phyloP scores from a whole-genome alignment of 371 early-diverging fungal genomes.

The Mucor lusitanicus region DNA sequence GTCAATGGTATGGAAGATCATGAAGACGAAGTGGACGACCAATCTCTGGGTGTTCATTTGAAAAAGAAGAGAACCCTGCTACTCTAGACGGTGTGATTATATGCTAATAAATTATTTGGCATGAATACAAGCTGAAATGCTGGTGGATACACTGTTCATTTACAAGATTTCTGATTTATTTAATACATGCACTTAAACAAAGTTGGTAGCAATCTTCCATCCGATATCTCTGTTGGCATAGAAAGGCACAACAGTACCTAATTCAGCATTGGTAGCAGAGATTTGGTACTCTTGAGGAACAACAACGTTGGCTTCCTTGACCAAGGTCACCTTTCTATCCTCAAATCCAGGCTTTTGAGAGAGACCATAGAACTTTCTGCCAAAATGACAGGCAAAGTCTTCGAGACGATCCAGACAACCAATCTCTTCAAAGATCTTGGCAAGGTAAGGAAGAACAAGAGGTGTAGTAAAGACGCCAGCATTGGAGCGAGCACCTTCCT shows the following conservation, averaged over 20 bases:
- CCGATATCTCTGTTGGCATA: conserved; percentile 74
- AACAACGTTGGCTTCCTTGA: conserved; percentile 45
- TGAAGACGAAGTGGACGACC: conserved; percentile 41
- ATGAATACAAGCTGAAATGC: background rate
- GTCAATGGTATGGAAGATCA: conserved; percentile 33
- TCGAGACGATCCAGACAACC: conserved; percentile 79
- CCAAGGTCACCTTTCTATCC: conserved; percentile 56
- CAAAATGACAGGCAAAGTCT: conserved; percentile 84
- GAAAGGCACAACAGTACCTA: conserved; percentile 86
- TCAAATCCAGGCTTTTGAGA: conserved; percentile 55
- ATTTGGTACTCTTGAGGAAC: conserved; percentile 62
- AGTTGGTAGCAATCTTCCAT: conserved; percentile 66
- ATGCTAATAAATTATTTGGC: conserved; percentile 11
- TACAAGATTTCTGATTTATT: conserved; percentile 1
- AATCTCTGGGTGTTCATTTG: conserved; percentile 41
- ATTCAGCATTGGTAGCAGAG: conserved; percentile 50
- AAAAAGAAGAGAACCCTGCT: conserved; percentile 46
- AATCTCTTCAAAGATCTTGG: conserved; percentile 85
- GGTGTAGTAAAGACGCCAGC: conserved; percentile 96
- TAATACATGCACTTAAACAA: conserved; percentile 22
- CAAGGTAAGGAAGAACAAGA: conserved; percentile 82
- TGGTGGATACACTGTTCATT: background rate
- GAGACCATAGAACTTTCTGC: conserved; percentile 82
- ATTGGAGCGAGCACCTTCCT: conserved; percentile 81
- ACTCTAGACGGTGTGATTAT: conserved; percentile 14